Evolutionary conservation across 2,329 filamentous ascomycete species (phyloP).

Genomic region (Beauveria bassiana): DNA sequence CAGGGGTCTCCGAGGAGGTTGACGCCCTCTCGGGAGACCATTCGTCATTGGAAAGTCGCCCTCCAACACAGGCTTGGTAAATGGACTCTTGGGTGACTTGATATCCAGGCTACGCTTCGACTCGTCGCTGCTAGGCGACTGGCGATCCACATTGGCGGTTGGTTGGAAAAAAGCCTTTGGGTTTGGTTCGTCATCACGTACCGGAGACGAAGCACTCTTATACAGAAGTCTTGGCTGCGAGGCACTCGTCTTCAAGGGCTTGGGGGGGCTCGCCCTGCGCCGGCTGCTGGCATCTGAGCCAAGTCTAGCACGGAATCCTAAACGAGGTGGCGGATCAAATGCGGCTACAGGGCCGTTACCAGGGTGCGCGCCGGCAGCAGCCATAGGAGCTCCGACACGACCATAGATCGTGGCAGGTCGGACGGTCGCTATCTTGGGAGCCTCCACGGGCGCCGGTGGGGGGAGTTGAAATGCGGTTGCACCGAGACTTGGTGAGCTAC

Average conservation of each 20-base stretch:
- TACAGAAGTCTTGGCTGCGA: background rate
- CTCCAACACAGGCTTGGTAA: slow-evolving; percentile 20
- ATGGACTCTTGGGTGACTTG: slow-evolving; percentile 19
- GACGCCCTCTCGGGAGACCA: slow-evolving; percentile 29
- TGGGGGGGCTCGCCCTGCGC: slow-evolving; percentile 1
- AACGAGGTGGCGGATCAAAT: background rate
- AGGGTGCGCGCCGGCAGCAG: slow-evolving; percentile 1
- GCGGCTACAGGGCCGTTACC: background rate
- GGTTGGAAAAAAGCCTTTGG: background rate
- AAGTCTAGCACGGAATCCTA: slow-evolving; percentile 10
- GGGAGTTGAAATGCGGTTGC: background rate
- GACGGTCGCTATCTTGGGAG: background rate
- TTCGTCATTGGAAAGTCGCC: slow-evolving; percentile 27
- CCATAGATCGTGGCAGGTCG: slow-evolving; percentile 9
- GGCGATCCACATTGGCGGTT: background rate
- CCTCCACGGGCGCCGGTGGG: background rate
- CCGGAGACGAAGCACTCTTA: background rate
- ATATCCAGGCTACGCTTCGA: slow-evolving; percentile 11
- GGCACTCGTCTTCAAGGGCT: background rate
- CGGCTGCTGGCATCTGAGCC: slow-evolving; percentile 8
- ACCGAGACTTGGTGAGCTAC: background rate
- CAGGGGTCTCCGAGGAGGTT: slow-evolving; percentile 14
- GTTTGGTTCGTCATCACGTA: background rate
- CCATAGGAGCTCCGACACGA: background rate
- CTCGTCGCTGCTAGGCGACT: background rate